Conservation (phyloP, 2,329 filamentous ascomycete genomes). For the Monilinia laxa region DNA sequence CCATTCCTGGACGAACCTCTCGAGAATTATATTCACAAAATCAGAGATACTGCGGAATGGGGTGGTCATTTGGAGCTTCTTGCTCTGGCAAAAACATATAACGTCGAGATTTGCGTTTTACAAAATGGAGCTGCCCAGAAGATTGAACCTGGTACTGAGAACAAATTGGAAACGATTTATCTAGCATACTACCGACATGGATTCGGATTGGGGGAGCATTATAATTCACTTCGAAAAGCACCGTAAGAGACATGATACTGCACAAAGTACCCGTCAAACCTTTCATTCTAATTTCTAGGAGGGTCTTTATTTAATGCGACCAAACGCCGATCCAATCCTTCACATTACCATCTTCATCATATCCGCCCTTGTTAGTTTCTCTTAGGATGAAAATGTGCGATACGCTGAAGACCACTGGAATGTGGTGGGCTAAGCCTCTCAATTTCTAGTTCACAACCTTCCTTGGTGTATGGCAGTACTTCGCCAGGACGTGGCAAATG, state of each 20-base stretch:
- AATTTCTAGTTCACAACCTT: slow-evolving; percentile 50
- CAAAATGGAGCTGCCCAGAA: slow-evolving; percentile 80
- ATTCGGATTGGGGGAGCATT: slow-evolving; percentile 94
- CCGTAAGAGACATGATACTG: slow-evolving; percentile 29
- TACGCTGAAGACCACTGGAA: slow-evolving; percentile 43
- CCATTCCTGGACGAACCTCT: slow-evolving; percentile 84
- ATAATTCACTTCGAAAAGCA: slow-evolving; percentile 73
- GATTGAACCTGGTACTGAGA: slow-evolving; percentile 56
- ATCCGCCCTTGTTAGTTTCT: slow-evolving; percentile 53
- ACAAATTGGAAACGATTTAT: slow-evolving; percentile 64
- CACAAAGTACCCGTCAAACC: neutral
- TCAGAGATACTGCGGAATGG: slow-evolving; percentile 90
- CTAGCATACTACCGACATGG: slow-evolving; percentile 93
- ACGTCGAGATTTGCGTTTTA: slow-evolving; percentile 77
- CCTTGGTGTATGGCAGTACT: slow-evolving; percentile 59
- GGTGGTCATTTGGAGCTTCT: slow-evolving; percentile 88
- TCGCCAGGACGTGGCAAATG: slow-evolving; percentile 70
- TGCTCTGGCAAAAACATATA: slow-evolving; percentile 79
- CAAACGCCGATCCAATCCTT: slow-evolving; percentile 57
- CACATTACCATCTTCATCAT: slow-evolving; percentile 47
- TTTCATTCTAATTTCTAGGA: slow-evolving; percentile 1
- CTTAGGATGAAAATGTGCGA: slow-evolving; percentile 52
- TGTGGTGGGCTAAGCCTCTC: slow-evolving; percentile 47
- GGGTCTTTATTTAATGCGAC: slow-evolving; percentile 40
- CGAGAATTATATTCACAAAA: slow-evolving; percentile 69